Conservation (phyloP, 352 stramenopile genomes). For the Phytopythium cucurbitacearum region DNA sequence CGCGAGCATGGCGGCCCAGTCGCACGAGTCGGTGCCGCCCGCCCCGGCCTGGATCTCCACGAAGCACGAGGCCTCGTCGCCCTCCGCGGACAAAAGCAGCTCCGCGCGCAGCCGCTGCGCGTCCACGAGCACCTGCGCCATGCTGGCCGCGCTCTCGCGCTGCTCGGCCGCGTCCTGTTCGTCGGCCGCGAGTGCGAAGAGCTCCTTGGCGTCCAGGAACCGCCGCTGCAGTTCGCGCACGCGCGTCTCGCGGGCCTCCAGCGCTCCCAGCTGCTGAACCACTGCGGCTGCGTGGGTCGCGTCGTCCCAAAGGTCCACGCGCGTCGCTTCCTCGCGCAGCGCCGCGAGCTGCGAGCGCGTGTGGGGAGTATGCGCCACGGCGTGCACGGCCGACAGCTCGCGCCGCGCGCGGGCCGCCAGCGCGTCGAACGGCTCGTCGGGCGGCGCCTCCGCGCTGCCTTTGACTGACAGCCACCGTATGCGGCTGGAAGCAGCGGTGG, state of each 20-base stretch:
- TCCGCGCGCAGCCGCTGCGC: constrained; percentile 56
- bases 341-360: constrained; percentile 30
- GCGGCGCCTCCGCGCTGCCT: neutral
- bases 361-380: constrained; percentile 33
- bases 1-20: constrained; percentile 95
- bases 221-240: constrained; percentile 28
- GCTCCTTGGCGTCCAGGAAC: constrained; percentile 63
- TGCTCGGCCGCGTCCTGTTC: constrained; percentile 50
- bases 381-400: constrained; percentile 48
- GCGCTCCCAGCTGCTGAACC: constrained; percentile 50
- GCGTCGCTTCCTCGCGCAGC: constrained; percentile 38
- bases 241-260: constrained; percentile 46
- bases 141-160: constrained; percentile 38
- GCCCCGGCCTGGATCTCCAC: constrained; percentile 79
- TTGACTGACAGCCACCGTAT: neutral
- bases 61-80: constrained; percentile 60
- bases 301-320: constrained; percentile 59
- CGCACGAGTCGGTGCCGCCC: constrained; percentile 93
- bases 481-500: no score
- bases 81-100: constrained; percentile 51
- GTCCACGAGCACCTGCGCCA: constrained; percentile 30
- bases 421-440: constrained; percentile 37
- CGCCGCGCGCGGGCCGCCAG: constrained; percentile 25
- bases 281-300: constrained; percentile 41
- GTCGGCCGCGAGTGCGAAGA: constrained; percentile 54